Percentiles rank a stretch among this genome's conserved stretches.
phyloP scores from a whole-genome alignment of 306 rosid species.

The Abrus pulchellus region DNA sequence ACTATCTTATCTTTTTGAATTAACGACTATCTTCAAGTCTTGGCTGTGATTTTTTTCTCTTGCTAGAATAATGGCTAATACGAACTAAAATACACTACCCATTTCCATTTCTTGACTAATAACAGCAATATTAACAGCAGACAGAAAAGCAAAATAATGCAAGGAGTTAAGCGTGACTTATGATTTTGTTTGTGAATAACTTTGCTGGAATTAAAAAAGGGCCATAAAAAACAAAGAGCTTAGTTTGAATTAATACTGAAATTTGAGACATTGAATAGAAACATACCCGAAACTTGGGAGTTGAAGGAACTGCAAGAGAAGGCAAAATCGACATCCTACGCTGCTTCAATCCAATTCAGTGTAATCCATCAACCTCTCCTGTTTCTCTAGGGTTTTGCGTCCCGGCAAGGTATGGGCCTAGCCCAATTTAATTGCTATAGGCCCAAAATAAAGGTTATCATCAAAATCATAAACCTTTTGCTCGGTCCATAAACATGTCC shows the following conservation, averaged over 20 bases:
- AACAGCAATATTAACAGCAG: slow-evolving; percentile 6
- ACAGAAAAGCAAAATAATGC: slow-evolving; percentile 13
- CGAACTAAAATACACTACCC: background rate
- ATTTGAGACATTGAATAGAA: background rate
- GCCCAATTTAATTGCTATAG: background rate
- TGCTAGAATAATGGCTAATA: background rate
- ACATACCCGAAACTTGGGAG: slow-evolving; percentile 49
- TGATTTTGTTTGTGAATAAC: background rate
- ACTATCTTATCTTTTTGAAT: background rate
- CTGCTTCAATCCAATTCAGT: slow-evolving; percentile 11
- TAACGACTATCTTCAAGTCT: slow-evolving; percentile 8
- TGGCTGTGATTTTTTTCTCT: background rate
- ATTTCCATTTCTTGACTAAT: background rate
- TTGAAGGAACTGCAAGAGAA: slow-evolving; percentile 55
- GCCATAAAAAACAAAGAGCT: background rate
- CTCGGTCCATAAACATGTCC: background rate
- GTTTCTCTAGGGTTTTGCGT: slow-evolving; percentile 12
- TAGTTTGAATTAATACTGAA: slow-evolving; percentile 1
- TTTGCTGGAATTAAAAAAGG: background rate
- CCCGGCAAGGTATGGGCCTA: slow-evolving; percentile 2
- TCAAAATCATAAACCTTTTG: background rate
- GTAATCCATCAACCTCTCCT: background rate
- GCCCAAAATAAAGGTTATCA: background rate
- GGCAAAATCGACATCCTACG: slow-evolving; percentile 52
- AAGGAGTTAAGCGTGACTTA: background rate